Evolutionary conservation across 495 filamentous ascomycete genomes (phyloP).

Genomic region (Podospora pseudocomata): DNA sequence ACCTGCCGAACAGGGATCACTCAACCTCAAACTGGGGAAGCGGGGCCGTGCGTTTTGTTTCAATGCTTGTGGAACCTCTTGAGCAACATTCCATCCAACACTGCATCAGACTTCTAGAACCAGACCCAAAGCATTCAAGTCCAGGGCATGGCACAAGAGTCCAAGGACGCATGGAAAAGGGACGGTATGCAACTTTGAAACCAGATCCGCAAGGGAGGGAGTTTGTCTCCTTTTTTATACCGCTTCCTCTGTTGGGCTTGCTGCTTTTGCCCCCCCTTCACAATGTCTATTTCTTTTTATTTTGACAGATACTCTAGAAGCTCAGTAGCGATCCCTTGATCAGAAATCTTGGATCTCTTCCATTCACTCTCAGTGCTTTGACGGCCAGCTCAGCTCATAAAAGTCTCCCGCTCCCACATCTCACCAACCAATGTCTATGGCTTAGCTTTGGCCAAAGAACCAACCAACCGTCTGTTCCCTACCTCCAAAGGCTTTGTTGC

Average conservation of each 20-base stretch:
- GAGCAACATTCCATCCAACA: background rate
- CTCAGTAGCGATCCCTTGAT: background rate
- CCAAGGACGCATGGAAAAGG: constrained; percentile 14
- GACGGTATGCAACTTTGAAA: constrained; percentile 16
- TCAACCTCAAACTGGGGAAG: constrained; percentile 2
- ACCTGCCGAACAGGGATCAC: background rate
- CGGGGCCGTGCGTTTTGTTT: background rate
- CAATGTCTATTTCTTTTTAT: background rate
- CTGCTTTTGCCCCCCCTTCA: background rate
- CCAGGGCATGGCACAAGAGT: background rate
- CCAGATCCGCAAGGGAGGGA: constrained; percentile 1
- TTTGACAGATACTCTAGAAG: background rate
- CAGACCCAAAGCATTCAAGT: background rate
- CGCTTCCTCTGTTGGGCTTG: background rate
- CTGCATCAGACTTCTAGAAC: background rate
- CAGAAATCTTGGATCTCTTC: background rate
- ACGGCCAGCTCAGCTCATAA: background rate
- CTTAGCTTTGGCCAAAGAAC: background rate
- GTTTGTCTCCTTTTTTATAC: constrained; percentile 4
- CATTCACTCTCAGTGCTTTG: background rate
- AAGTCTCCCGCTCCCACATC: background rate
- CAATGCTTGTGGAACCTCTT: background rate
- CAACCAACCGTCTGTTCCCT: background rate
- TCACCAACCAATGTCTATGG: background rate
- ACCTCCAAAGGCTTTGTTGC: too few relatives aligned